Evolutionary conservation across 2,329 filamentous ascomycete genomes (phyloP), one percentile per base, ranked within the genome.

Genomic region (Coniella lustricola): DNA sequence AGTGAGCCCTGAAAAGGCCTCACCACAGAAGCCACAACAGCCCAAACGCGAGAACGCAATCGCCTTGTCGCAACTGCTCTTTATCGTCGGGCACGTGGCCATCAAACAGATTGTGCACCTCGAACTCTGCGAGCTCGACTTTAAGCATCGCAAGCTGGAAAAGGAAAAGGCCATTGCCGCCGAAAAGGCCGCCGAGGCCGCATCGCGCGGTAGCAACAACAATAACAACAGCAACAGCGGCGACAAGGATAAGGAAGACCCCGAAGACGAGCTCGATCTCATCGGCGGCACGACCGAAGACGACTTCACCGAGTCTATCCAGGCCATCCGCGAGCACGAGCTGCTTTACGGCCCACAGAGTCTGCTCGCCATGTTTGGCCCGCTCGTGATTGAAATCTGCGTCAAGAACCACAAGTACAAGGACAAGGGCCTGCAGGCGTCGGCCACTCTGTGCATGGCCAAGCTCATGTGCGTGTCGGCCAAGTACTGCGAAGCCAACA

Each of bases 41-140:
- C 55, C 66, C 73, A 8, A 76, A 60, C 79, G 84, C 25, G 87
- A 84, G 57, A 79, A 83, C 4, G 82, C 88, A 1, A 76, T 90
- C 40, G 83, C 81, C 1, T 74, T 98, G 2, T 95, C 93, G 0
- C 93, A 97, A 60, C 76, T 98, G 2, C 75, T 98, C 0, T 97
- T 97, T 63, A 85, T 95, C 32, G 91, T 97, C 25, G 93, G 93
- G 0, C 93, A 98, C 61, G 87, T 97, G 41, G 93, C 93, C 13
- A 93, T 98, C 63, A 98, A 98, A 70, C 94, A 98, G 63, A 98
- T 98, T 58, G 94, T 98, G 1, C 93, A 98, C 64, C 79, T 98
- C 10, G 93, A 98, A 60, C 76, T 97, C n/a, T 95, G 90, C 64
- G 93, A 98, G 63, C 81, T 93, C 43, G 93, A 98, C 66, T 98